phyloP scores from a whole-genome alignment of 768 basidiomycete species.

The Lyophyllum shimeji region DNA sequence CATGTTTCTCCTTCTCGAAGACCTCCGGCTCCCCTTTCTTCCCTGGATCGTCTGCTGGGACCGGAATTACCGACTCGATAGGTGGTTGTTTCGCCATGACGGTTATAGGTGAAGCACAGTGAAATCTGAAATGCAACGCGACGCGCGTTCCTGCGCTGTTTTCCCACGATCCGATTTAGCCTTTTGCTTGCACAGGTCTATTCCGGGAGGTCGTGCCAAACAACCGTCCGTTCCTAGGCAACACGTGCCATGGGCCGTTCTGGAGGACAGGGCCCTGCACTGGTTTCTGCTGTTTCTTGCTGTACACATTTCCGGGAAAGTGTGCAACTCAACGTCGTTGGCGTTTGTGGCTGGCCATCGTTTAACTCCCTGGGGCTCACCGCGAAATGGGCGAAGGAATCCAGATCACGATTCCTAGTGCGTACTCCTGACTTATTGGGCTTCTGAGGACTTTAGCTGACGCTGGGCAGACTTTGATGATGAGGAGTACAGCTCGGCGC shows the following conservation, averaged over 20 bases:
- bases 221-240: constrained; percentile 10
- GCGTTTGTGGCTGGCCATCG: constrained; percentile 19
- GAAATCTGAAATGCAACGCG: constrained; percentile 35
- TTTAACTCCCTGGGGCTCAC: neutral
- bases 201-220: constrained; percentile 2
- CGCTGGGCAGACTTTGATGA: constrained; percentile 69
- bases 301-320: constrained; percentile 17
- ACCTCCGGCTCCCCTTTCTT: constrained; percentile 55
- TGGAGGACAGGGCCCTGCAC: constrained; percentile 4
- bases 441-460: constrained; percentile 11
- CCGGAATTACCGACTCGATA: constrained; percentile 58
- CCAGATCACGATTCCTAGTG: constrained; percentile 69
- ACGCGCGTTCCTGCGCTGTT: constrained; percentile 46
- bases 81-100: constrained; percentile 51
- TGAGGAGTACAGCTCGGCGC: constrained; percentile 59
- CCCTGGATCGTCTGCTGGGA: constrained; percentile 74
- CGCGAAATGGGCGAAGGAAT: constrained; percentile 44
- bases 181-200: constrained; percentile 10
- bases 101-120: constrained; percentile 1
- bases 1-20: constrained; percentile 47
- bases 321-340: constrained; percentile 1
- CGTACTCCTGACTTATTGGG: constrained; percentile 16
- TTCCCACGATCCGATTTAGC: constrained; percentile 30
- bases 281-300: constrained; percentile 3
- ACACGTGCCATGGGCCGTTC: constrained; percentile 6